Evolutionary conservation across 331 rosid genomes (phyloP).

Genomic region (Ulmus americana): DNA sequence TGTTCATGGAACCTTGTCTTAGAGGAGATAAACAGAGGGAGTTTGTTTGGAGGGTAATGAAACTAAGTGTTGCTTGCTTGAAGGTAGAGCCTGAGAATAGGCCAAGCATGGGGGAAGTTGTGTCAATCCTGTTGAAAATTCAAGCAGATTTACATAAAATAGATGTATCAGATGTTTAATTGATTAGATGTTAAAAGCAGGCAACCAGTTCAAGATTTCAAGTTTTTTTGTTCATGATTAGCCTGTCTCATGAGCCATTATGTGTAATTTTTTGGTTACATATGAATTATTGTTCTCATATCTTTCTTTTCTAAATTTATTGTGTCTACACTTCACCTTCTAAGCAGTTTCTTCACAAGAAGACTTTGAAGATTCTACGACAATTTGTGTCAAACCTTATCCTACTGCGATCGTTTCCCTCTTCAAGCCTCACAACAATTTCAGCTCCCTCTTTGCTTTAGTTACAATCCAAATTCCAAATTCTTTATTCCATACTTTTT

Average conservation of each 20-base stretch:
- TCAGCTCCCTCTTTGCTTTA: conserved; percentile 29
- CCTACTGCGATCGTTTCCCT: conserved; percentile 19
- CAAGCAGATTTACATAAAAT: conserved; percentile 22
- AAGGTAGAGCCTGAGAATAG: conserved; percentile 41
- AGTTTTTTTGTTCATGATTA: neutral
- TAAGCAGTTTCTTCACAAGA: neutral
- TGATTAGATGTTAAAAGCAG: neutral
- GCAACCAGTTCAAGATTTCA: neutral
- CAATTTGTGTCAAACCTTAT: no score
- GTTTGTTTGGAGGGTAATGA: conserved; percentile 28
- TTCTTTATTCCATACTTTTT: neutral
- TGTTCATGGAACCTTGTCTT: conserved; percentile 42
- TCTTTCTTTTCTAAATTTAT: no score
- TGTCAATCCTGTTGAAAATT: conserved; percentile 40
- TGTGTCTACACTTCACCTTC: neutral
- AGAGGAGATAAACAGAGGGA: conserved; percentile 22
- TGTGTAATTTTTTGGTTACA: no score
- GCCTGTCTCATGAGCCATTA: no score
- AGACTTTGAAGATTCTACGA: neutral
- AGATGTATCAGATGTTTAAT: neutral
- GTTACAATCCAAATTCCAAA: conserved; percentile 16
- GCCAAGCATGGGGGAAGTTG: conserved; percentile 50
- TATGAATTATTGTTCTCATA: no score
- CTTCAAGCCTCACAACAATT: conserved; percentile 24
- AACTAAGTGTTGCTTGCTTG: conserved; percentile 50